Percentiles rank a stretch among this genome's conserved stretches.
phyloP scores from a whole-genome alignment of 2,329 filamentous ascomycete genomes.

The Tolypocladium album region DNA sequence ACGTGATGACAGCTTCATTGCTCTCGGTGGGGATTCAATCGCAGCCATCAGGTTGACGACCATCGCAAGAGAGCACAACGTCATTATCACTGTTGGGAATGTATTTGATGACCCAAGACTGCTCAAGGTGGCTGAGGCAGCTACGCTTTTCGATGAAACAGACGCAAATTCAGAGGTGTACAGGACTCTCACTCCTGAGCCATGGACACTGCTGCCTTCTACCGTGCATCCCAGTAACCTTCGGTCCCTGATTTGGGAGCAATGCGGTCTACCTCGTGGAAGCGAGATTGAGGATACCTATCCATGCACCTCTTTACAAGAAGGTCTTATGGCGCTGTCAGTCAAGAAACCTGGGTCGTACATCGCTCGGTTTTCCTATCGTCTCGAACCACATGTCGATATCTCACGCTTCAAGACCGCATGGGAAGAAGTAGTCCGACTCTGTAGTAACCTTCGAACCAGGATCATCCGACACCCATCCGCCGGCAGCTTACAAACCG shows the following conservation, averaged over 20 bases:
- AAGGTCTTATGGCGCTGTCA: slow-evolving; percentile 26
- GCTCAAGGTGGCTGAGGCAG: neutral
- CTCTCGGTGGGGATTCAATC: slow-evolving; percentile 6
- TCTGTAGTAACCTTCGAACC: slow-evolving; percentile 1
- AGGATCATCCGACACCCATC: neutral
- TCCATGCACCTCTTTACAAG: slow-evolving; percentile 29
- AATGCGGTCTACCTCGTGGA: neutral
- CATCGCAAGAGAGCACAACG: neutral
- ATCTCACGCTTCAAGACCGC: slow-evolving; percentile 14
- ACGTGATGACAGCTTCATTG: neutral
- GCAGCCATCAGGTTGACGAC: slow-evolving; percentile 7
- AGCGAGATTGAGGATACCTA: slow-evolving; percentile 19
- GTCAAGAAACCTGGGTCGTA: slow-evolving; percentile 24
- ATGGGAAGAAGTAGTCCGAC: slow-evolving; percentile 10
- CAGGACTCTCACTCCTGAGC: neutral
- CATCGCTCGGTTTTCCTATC: slow-evolving; percentile 17
- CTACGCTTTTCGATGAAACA: neutral
- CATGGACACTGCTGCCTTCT: neutral
- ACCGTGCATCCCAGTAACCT: neutral
- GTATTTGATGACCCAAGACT: neutral
- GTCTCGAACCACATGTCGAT: slow-evolving; percentile 9
- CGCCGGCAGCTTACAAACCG: neutral
- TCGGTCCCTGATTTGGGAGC: neutral
- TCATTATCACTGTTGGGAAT: neutral
- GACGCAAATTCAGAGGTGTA: neutral